A percentile compares a stretch with the other conserved stretches of the same genome.
Conservation (phyloP, 352 stramenopile genomes). For the Phytophthora cactorum region DNA sequence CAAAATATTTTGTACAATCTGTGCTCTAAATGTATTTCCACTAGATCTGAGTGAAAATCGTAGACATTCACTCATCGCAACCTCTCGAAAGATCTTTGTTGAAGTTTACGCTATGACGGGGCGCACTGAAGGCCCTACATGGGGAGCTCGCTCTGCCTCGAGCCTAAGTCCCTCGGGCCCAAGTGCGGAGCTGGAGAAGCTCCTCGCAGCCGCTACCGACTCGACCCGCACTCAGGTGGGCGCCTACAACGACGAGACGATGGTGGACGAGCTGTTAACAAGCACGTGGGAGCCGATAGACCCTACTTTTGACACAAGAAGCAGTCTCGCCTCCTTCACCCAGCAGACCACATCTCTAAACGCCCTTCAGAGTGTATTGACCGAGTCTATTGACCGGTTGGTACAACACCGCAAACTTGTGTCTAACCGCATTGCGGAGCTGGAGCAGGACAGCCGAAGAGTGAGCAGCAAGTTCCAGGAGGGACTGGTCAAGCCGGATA, state of each 20-base stretch:
- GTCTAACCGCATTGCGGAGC: slow-evolving; percentile 53
- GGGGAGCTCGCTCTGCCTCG: neutral
- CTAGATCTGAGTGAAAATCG: no score
- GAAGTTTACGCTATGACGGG: slow-evolving; percentile 20
- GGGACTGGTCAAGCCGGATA: slow-evolving; percentile 62
- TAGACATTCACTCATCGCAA: neutral
- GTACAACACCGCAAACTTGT: slow-evolving; percentile 65
- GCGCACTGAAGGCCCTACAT: neutral
- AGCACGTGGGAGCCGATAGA: slow-evolving; percentile 54
- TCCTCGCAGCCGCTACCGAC: slow-evolving; percentile 31
- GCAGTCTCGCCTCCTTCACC: slow-evolving; percentile 41
- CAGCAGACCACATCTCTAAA: slow-evolving; percentile 70
- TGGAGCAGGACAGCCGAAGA: slow-evolving; percentile 73
- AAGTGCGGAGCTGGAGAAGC: slow-evolving; percentile 69
- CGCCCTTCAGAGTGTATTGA: slow-evolving; percentile 66
- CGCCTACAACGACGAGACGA: slow-evolving; percentile 67
- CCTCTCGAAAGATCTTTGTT: neutral
- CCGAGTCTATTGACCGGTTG: slow-evolving; percentile 64
- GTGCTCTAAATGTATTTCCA: no score
- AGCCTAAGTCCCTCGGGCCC: slow-evolving; percentile 9
- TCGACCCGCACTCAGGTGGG: neutral
- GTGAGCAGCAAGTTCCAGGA: slow-evolving; percentile 67
- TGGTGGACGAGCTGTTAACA: slow-evolving; percentile 81
- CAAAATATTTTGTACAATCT: no score
- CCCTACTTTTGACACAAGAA: slow-evolving; percentile 14